Evolutionary conservation across 2,329 filamentous ascomycete species (phyloP).

Genomic region (Xylaria sp.): DNA sequence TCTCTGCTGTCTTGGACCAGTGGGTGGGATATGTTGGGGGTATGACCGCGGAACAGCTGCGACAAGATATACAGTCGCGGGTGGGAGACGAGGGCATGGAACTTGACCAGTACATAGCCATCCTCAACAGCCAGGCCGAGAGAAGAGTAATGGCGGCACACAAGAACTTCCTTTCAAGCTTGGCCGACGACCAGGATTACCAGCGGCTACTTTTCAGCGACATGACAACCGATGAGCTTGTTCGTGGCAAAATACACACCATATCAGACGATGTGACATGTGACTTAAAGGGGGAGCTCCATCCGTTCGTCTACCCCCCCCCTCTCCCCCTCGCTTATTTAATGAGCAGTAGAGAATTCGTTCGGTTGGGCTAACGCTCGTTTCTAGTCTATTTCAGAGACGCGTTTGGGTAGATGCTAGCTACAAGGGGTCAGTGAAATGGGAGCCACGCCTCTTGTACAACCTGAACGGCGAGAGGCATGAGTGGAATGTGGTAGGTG

Average conservation of each 20-base stretch:
- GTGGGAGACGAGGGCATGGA: neutral
- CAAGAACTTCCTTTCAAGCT: constrained; percentile 20
- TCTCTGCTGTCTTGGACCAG: neutral
- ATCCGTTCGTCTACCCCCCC: constrained; percentile 28
- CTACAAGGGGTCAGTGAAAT: constrained; percentile 10
- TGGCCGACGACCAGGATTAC: constrained; percentile 31
- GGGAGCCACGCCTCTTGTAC: constrained; percentile 26
- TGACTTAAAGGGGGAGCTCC: constrained; percentile 22
- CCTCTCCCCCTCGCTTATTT: too few relatives aligned
- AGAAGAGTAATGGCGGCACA: constrained; percentile 11
- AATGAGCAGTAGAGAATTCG: neutral
- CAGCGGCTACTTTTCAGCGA: constrained; percentile 30
- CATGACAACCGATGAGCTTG: constrained; percentile 35
- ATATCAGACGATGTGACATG: constrained; percentile 21
- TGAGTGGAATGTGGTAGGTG: constrained; percentile 32
- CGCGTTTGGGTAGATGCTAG: constrained; percentile 14
- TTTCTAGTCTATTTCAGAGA: constrained; percentile 24
- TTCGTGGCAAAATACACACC: constrained; percentile 19
- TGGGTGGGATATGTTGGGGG: neutral
- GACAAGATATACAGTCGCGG: neutral
- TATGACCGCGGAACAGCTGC: constrained; percentile 15
- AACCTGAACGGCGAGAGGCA: constrained; percentile 26
- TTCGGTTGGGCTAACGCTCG: neutral
- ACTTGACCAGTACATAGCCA: constrained; percentile 15
- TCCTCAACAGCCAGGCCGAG: constrained; percentile 17